phyloP scores from a whole-genome alignment of 148 eudicot genomes.

The Silene latifolia region DNA sequence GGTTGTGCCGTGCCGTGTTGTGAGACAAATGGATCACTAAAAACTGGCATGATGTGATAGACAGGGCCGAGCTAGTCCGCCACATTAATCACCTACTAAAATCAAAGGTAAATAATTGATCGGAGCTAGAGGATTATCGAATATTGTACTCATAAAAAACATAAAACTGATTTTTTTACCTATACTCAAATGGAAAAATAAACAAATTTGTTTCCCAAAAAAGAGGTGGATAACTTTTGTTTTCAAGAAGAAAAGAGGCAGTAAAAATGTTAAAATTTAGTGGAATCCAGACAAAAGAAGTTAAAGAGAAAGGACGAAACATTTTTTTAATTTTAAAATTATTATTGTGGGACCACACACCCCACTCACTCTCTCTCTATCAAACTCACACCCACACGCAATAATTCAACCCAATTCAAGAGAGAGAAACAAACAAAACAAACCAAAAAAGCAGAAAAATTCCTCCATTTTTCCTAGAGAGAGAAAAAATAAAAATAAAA shows the following conservation, averaged over 20 bases:
- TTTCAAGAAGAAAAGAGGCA: not conserved
- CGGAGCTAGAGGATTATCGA: too few relatives aligned
- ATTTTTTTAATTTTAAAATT: too few relatives aligned
- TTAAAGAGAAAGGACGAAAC: slow-evolving; percentile 17
- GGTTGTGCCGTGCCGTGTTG: too few relatives aligned
- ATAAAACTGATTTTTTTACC: too few relatives aligned
- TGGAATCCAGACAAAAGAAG: slow-evolving; percentile 24
- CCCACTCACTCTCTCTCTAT: slow-evolving; percentile 10
- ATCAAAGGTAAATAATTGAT: too few relatives aligned
- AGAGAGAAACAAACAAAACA: slow-evolving; percentile 20
- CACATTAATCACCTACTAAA: too few relatives aligned
- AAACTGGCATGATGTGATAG: too few relatives aligned
- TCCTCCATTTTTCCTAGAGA: not conserved
- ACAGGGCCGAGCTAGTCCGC: too few relatives aligned
- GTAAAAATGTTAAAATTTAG: not conserved
- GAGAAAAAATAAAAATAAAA: not conserved
- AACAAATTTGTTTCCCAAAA: slow-evolving; percentile 10
- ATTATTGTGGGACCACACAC: slow-evolving; percentile 2
- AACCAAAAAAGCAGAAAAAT: slow-evolving; percentile 21
- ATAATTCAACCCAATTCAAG: slow-evolving; percentile 20
- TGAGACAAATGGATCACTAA: too few relatives aligned
- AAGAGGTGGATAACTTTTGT: not conserved
- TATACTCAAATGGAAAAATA: too few relatives aligned
- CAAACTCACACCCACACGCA: not conserved
- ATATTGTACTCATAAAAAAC: too few relatives aligned